Base-by-base conservation (phyloP, 768 basidiomycete species). In the Pulveroboletus frians region DNA sequence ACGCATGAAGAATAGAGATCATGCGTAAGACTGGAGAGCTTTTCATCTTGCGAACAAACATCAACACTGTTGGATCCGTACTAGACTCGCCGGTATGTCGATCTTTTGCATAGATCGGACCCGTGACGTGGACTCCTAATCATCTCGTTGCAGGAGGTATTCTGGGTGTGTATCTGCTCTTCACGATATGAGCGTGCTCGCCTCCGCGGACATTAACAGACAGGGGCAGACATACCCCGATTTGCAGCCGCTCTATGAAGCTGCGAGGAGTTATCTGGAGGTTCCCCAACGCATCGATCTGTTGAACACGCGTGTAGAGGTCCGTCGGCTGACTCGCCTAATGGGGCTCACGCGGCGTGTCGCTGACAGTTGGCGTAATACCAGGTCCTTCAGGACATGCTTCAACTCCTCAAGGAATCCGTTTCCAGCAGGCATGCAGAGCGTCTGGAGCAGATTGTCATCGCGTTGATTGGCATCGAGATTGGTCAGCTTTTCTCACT, bases 1-100 rank as follows among this genome's bases (percentile, higher is more conserved):
- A 55, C 26, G 23, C 48, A 47, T 61, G 42, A 49, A 42, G 18
- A 51, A 51, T 55, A 81, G 94, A 96, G 66, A 97, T 97, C 62
- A 95, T 97, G 94, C 88, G 89, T 63, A 91, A 96, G 69, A 97
- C 95, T 54, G 94, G 94, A 38, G 88, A 92, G 58, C 74, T 97
- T 36, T 97, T 97, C 70, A 83, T 97, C 34, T 73, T 96, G 57
- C 77, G 94, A 54, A 92, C 94, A 46, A 94, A 92, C 64, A 94
- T 96, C 58, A 92, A 93, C 59, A 87, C 92, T 39, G 93, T 96
- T 46, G 94, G 94, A 40, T 94, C 92, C 29, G 93, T 96, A n/a
- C 73, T 97, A 38, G 93, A 97, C 73, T 92, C 92, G 30, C 93
- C 93, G 23, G 90, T 91, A 65, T 60, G 21, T 38, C 23, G 32